A percentile compares a stretch with the other conserved stretches of the same genome.
Conservation (phyloP, 176 grass and related monocot species). For the Zizania latifolia region DNA sequence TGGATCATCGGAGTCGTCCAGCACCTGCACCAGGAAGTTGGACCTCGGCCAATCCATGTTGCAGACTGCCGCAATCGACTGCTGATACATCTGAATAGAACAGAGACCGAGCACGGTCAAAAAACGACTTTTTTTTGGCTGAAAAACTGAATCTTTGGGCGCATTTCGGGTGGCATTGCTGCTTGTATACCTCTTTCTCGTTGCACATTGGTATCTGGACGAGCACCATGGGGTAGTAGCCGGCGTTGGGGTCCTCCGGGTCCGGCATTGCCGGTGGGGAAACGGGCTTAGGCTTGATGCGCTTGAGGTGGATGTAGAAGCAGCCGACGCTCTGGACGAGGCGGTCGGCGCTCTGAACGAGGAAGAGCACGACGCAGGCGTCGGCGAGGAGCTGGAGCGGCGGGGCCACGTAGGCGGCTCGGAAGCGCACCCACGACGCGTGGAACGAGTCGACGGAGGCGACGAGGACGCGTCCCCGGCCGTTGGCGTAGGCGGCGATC, state of each 20-base stretch:
- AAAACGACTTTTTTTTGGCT: background rate
- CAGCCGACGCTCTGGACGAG: conserved; percentile 64
- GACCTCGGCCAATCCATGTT: conserved; percentile 86
- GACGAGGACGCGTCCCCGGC: background rate
- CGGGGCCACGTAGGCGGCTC: conserved; percentile 64
- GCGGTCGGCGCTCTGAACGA: conserved; percentile 80
- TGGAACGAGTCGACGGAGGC: conserved; percentile 35
- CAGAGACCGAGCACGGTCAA: background rate
- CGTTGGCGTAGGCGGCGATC: conserved; percentile 49
- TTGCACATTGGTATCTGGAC: conserved; percentile 99
- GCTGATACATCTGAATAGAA: conserved; percentile 61
- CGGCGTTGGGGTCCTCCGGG: conserved; percentile 39
- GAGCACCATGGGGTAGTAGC: conserved; percentile 75
- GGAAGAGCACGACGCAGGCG: conserved; percentile 76
- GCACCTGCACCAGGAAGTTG: conserved; percentile 74
- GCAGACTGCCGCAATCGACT: conserved; percentile 79
- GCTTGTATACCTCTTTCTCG: conserved; percentile 67
- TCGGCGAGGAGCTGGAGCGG: conserved; percentile 68
- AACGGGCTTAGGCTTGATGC: conserved; percentile 40
- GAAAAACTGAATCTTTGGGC: background rate
- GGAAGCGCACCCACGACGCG: conserved; percentile 51
- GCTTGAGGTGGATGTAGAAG: conserved; percentile 69
- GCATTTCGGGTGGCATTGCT: background rate
- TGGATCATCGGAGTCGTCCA: conserved; percentile 80
- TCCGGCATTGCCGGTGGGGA: conserved; percentile 9